Percentiles rank a stretch among this genome's conserved stretches.
Conservation (phyloP, 345 rosid species). For the Citrus sinensis region DNA sequence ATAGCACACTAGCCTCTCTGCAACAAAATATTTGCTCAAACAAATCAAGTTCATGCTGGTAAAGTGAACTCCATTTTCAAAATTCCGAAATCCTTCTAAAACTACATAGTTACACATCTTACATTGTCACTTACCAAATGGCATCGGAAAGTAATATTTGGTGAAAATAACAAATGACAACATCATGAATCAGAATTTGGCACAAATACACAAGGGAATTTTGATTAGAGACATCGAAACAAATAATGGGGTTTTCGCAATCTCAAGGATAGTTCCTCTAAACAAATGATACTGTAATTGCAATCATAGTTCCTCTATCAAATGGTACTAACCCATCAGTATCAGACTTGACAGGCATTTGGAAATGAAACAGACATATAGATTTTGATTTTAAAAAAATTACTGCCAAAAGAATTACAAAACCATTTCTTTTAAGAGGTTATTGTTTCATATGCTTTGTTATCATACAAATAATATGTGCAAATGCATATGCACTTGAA, state of each 20-base stretch:
- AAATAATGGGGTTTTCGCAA: neutral
- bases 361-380: neutral
- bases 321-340: neutral
- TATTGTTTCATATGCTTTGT: constrained; percentile 18
- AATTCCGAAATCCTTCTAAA: neutral
- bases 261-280: neutral
- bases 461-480: constrained; percentile 30
- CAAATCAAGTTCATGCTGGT: neutral
- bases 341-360: neutral
- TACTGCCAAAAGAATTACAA: constrained; percentile 24
- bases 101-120: neutral
- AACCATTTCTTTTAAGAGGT: constrained; percentile 8
- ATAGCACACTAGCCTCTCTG: neutral
- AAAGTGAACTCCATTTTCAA: neutral
- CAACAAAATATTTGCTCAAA: neutral
- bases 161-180: neutral
- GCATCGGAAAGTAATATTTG: neutral
- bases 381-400: constrained; percentile 1
- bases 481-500: constrained; percentile 14
- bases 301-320: neutral
- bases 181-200: neutral
- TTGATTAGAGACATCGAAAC: neutral
- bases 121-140: neutral
- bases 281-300: neutral
- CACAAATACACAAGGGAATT: neutral